Percentiles rank a stretch among this genome's conserved stretches.
Evolutionary conservation across 495 filamentous ascomycete species (phyloP).

Genomic region (Pyrenula aspistea): DNA sequence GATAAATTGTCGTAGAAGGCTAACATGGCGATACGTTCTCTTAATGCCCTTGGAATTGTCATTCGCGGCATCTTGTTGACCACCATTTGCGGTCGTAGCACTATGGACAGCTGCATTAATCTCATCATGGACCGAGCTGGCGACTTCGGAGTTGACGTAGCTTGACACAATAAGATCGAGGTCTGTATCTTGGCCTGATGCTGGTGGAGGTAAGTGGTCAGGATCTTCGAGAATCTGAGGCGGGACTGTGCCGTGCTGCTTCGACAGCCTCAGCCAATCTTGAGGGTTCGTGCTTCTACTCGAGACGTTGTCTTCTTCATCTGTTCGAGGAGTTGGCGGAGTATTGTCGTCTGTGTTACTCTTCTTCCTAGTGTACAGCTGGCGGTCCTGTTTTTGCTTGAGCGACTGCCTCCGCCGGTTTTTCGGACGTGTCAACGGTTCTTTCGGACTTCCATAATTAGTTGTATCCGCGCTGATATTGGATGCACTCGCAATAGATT

Average conservation of each 20-base stretch:
- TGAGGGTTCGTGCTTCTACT: constrained; percentile 43
- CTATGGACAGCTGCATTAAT: constrained; percentile 52
- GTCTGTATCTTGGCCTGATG: constrained; percentile 51
- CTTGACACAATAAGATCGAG: constrained; percentile 69
- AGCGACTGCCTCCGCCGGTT: constrained; percentile 61
- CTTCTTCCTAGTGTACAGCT: constrained; percentile 79
- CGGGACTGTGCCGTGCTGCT: constrained; percentile 45
- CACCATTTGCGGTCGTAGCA: constrained; percentile 58
- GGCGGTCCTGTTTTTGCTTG: constrained; percentile 70
- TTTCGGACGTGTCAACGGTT: constrained; percentile 48
- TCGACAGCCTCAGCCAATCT: constrained; percentile 60
- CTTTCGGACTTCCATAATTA: constrained; percentile 43
- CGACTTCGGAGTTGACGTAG: constrained; percentile 71
- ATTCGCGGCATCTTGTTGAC: constrained; percentile 26
- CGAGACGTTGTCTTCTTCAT: constrained; percentile 56
- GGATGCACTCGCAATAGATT: constrained; percentile 76
- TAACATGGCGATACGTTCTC: constrained; percentile 64
- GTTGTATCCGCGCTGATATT: constrained; percentile 47
- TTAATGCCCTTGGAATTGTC: constrained; percentile 46
- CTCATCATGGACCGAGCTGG: constrained; percentile 64
- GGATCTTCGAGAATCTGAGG: constrained; percentile 58
- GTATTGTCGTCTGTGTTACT: constrained; percentile 34
- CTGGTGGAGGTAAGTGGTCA: constrained; percentile 62
- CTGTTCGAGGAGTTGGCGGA: constrained; percentile 46
- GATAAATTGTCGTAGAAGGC: constrained; percentile 66